Evolutionary conservation across 169 alveolate genomes (phyloP), one percentile per base, ranked within the genome.

Genomic region (Cryptosporidium sp.): DNA sequence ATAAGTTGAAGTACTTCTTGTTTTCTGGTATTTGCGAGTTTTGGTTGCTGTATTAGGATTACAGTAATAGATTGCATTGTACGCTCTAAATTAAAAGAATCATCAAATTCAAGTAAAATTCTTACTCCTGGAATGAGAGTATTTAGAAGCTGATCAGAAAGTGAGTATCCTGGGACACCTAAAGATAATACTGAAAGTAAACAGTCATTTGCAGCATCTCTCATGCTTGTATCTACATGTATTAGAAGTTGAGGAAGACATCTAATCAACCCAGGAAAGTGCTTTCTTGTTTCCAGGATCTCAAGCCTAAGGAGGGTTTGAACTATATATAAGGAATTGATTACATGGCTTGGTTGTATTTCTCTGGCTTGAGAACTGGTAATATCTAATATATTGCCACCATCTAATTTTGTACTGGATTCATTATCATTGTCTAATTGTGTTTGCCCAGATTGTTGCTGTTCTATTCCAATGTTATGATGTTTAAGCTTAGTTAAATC

Each of bases 151-250:
- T 39, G 33, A 26, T 80, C 67, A 26, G 80, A 45, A 8, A 80
- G 53, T 3, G 89, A 80, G 53, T 62, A 80, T 2, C 89, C 75
- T 12, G 89, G 89, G 7, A 80, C 52, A 23, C 89, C 89, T 45
- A 80, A 23, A 58, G 58, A 16, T 14, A 80, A 23, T 14, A 65
- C 33, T 10, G 80, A 45, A 31, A 65, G 44, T 48, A 80, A 65
- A 16, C 72, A 80, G 39, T 80, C 89, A 37, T 60, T 62, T 60
- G 80, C 53, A 44, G 89, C 89, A 48, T 80, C 75, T 62, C 89
- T 80, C 67, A 80, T 35, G 33, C 80, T 65, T 9, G 56, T 26
- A 62, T 80, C 89, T 8, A 80, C 75, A 42, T 80, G 89, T n/a
- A 39, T 21, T 26, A 62, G 69, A 45, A 80, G 70, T 45, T 65